A percentile compares a stretch with the other conserved stretches of the same genome.
Conservation (phyloP, 495 filamentous ascomycete species). For the Xylaria grammica region DNA sequence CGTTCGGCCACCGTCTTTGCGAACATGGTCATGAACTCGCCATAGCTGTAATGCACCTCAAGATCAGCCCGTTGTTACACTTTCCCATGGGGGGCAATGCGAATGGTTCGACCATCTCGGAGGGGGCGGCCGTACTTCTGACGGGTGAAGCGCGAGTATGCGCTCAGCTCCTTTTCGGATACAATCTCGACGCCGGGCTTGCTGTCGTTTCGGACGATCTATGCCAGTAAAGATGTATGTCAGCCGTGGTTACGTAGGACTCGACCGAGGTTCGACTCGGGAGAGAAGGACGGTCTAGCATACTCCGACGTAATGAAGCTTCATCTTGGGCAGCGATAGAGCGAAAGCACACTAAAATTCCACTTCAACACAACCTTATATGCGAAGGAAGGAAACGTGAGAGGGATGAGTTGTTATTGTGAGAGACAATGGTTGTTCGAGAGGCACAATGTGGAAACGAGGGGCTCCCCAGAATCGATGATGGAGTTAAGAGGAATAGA, state of each 20-base stretch:
- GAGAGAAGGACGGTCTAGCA: conserved; percentile 32
- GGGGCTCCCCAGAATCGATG: conserved; percentile 7
- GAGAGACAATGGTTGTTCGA: neutral
- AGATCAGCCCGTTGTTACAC: conserved; percentile 17
- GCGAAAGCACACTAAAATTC: neutral
- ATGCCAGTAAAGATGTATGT: conserved; percentile 25
- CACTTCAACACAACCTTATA: neutral
- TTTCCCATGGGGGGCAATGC: neutral
- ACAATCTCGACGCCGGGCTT: conserved; percentile 82
- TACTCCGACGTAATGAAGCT: conserved; percentile 93
- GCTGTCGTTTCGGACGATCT: conserved; percentile 82
- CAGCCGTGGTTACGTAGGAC: conserved; percentile 8
- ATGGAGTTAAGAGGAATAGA: conserved; percentile 13
- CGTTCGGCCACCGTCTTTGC: conserved; percentile 77
- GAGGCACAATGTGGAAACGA: conserved; percentile 1
- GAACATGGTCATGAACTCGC: conserved; percentile 73
- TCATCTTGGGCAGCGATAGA: conserved; percentile 67
- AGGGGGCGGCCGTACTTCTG: conserved; percentile 55
- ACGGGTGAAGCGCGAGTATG: conserved; percentile 81
- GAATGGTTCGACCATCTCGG: neutral
- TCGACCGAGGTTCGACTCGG: conserved; percentile 19
- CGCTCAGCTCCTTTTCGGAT: conserved; percentile 77
- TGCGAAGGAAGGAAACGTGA: neutral
- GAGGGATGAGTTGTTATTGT: neutral
- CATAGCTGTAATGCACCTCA: conserved; percentile 44